Evolutionary conservation across 345 rosid species (phyloP), one percentile per base, ranked within the genome.

Genomic region (Melastoma malabathricum): DNA sequence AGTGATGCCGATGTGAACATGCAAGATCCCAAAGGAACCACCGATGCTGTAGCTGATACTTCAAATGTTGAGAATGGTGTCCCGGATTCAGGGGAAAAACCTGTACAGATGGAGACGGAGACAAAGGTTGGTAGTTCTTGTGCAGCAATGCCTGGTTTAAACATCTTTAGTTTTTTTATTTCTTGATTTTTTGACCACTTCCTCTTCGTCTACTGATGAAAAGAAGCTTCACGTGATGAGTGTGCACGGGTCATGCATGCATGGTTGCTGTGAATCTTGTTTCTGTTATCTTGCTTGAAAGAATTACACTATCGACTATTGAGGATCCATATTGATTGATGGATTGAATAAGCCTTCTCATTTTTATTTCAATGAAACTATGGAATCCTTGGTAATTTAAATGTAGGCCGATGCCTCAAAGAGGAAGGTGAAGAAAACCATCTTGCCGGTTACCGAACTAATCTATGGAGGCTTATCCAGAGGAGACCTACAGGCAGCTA

Each of bases 381-480:
- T 34, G 41, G 41, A 34, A 34, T 34, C 10, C 12, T 54, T 16
- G 29, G 39, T 19, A 47, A 13, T 49, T 34, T 9, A 12, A 34
- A 7, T 34, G 55, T 64, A 86, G 95, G 77, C 54, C 46, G 89
- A 87, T 72, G 89, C 77, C 69, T 78, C 86, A 1, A 93, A 93
- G 78, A 92, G 77, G 70, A 92, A 92, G 71, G 94, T 92, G 54
- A 92, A 81, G 77, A 93, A 88, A 72, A 77, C 83, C n/a, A 78
- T 67, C 27, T 58, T 93, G 34, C 95, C 94, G 6, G 76, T 93
- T 10, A 61, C 77, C 12, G 99, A 93, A 65, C 23, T 73, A 46
- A 80, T 93, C 15, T 72, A 88, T 20, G 97, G 99, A 56, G 89
- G 79, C 54, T 48, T 88, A 80, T 48, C 44, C 8, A 51, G 83